Evolutionary conservation across 306 rosid species (phyloP).

Genomic region (Astragalus membranaceus): DNA sequence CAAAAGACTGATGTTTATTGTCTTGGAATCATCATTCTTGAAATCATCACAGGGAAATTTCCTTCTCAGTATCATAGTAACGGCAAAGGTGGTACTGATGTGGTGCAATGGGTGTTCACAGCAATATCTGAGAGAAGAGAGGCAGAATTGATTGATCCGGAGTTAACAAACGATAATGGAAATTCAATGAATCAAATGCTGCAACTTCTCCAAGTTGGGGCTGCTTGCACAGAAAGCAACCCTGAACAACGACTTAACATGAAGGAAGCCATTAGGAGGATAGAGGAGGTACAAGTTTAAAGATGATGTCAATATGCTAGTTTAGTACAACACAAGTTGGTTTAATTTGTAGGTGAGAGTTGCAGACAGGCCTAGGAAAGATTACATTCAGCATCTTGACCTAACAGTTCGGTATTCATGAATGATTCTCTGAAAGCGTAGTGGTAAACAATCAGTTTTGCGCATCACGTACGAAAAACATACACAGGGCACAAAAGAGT

Average conservation of each 20-base stretch:
- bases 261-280: constrained; percentile 76
- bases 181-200: constrained; percentile 40
- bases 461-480: not conserved
- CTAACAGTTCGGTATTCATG: not conserved
- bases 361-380: constrained; percentile 31
- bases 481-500: not conserved
- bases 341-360: constrained; percentile 33
- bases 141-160: constrained; percentile 66
- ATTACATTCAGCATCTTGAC: constrained; percentile 14
- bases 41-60: constrained; percentile 71
- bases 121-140: constrained; percentile 50
- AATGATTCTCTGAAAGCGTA: not conserved
- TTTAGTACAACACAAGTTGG: constrained; percentile 8
- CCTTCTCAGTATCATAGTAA: constrained; percentile 78
- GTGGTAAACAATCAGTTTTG: not conserved
- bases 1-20: constrained; percentile 79
- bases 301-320: constrained; percentile 30
- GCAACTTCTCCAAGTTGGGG: constrained; percentile 59
- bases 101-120: constrained; percentile 66
- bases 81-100: constrained; percentile 84
- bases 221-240: constrained; percentile 48
- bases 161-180: constrained; percentile 16
- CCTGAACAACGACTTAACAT: constrained; percentile 55
- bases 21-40: constrained; percentile 77
- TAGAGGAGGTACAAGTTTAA: constrained; percentile 46